These are phyloP conservation scores for Bjerkandera adusta DNA, from an alignment of 1,284 basidiomycete species.

Conservation along the genomic window DNA sequence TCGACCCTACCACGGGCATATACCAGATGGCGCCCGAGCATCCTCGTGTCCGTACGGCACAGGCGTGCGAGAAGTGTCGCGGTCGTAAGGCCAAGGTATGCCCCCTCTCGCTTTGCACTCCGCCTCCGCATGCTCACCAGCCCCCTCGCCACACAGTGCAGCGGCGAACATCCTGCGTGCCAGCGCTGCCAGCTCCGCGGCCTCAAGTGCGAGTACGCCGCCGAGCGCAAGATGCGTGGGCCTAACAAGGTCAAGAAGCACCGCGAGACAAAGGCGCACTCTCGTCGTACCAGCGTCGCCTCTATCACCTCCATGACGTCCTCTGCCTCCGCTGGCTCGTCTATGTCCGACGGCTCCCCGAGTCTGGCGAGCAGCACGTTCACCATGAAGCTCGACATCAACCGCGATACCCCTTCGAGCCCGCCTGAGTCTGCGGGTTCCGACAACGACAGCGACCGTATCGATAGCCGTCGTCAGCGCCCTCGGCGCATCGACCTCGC, in stretches of 20 bases:
- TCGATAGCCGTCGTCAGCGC: background rate
- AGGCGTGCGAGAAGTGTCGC: constrained; percentile 45
- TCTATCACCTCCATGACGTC: constrained; percentile 19
- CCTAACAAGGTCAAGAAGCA: constrained; percentile 52
- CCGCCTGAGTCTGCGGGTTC: constrained; percentile 3
- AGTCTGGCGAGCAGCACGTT: too few species aligned
- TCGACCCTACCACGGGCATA: constrained; percentile 56
- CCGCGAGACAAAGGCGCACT: constrained; percentile 2
- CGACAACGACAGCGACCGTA: background rate
- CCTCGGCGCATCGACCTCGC: constrained; percentile 12
- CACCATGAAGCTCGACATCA: constrained; percentile 4
- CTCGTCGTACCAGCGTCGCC: constrained; percentile 18
- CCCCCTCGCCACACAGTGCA: constrained; percentile 31
- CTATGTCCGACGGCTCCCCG: background rate
- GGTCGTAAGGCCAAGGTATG: constrained; percentile 42
- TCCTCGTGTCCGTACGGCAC: constrained; percentile 45
- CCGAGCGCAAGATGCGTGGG: constrained; percentile 59
- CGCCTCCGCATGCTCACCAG: background rate
- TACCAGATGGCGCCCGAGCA: constrained; percentile 61
- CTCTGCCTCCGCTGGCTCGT: constrained; percentile 13
- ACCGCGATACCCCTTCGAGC: background rate
- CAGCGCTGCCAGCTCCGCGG: constrained; percentile 35
- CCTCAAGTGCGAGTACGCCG: constrained; percentile 42
- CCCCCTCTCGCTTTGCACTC: background rate
- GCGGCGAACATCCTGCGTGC: constrained; percentile 37